These are phyloP conservation scores for Berberis thunbergii DNA, from an alignment of 164 flowering plant species.

Conservation along the genomic window DNA sequence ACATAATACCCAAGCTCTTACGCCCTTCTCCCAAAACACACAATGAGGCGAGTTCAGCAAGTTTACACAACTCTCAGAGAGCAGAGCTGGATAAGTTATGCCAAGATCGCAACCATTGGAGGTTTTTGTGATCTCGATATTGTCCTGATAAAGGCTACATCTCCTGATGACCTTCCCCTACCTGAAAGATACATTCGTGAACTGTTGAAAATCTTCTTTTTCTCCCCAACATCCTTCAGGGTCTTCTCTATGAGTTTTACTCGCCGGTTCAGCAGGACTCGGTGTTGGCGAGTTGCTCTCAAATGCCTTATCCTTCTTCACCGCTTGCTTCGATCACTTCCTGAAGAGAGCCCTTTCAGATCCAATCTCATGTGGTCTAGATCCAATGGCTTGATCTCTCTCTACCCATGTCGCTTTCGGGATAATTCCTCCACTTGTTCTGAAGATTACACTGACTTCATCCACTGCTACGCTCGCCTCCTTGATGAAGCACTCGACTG, in stretches of 20 bases:
- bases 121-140: constrained; percentile 40
- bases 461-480: constrained; percentile 43
- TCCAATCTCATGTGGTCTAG: constrained; percentile 34
- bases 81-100: constrained; percentile 33
- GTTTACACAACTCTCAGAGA: constrained; percentile 34
- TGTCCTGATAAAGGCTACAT: constrained; percentile 44
- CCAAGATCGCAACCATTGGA: constrained; percentile 34
- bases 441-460: constrained; percentile 29
- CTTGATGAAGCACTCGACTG: constrained; percentile 46
- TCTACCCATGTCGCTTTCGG: constrained; percentile 41
- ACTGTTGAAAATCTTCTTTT: constrained; percentile 38
- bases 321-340: constrained; percentile 34
- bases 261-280: constrained; percentile 41
- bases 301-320: constrained; percentile 62
- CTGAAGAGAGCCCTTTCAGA: constrained; percentile 26
- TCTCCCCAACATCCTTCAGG: constrained; percentile 33
- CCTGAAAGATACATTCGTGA: constrained; percentile 37
- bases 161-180: constrained; percentile 47
- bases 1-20: neutral
- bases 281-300: constrained; percentile 54
- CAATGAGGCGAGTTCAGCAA: constrained; percentile 20
- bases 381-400: constrained; percentile 33
- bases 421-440: constrained; percentile 37
- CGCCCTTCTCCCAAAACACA: neutral
- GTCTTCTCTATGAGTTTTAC: constrained; percentile 39